Evolutionary conservation across 208 protist species (phyloP), one percentile per base, ranked within the genome.

Genomic region (Spongospora subterranea): DNA sequence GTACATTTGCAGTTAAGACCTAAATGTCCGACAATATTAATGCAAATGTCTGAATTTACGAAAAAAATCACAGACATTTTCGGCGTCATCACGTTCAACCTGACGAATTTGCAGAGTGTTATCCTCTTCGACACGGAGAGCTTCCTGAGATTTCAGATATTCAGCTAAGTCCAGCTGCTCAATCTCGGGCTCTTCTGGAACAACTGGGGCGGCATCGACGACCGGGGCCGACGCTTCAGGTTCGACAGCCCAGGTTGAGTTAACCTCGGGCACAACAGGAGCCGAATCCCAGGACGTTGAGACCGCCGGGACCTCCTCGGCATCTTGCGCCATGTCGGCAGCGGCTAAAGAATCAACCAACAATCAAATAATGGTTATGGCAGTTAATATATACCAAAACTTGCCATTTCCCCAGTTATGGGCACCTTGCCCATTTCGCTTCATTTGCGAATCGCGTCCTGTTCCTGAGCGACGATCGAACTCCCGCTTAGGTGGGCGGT

Each of bases 401-500:
- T 60, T 29, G 24, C 50, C 50, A 60, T 60, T 60, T 60, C 71
- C 71, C 71, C 71, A 82, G 71, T 82, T 82, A 20, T 35, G 71
- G 71, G 71, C 71, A 43, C 71, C 71, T n/a, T 82, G 6, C 17
- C 71, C 71, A 20, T 82, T 6, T 6, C 71, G 71, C n/a, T 82
- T 82, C 17, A 82, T n/a, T 35, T 82, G 11, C 17, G 71, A n/a
- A n/a, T 82, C 71, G 71, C 71, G 71, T 40, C 71, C 71, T 20
- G 71, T 82, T 6, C 71, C 71, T 20, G 71, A 82, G 6, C 71
- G 71, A n/a, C 71, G 71, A 35, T 82, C 71, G 71, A 45, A 82
- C n/a, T 82, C 71, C n/a, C 71, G 71, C 71, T 82, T 82, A 35
- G 71, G 71, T 39, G 17, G 71, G n/a, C 71, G 71, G 40, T 82